Evolutionary conservation across 108 stramenopile species (phyloP).

Genomic region (Cylindrotheca fusiformis): DNA sequence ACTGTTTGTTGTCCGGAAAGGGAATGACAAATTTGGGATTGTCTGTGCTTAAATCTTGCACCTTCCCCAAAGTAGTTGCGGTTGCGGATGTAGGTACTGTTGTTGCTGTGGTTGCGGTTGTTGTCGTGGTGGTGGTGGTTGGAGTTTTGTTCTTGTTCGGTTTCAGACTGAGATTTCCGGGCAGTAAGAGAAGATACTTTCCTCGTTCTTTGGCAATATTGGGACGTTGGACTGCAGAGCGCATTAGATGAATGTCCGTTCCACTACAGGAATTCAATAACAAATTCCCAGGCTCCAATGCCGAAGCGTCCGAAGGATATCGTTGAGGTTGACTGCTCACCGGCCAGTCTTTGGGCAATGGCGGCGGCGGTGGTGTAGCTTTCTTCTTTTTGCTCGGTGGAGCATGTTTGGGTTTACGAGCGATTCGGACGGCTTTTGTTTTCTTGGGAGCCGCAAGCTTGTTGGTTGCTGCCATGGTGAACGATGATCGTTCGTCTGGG

Average conservation of each 20-base stretch:
- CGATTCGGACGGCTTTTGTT: neutral
- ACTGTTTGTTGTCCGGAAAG: constrained; percentile 17
- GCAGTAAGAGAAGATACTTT: constrained; percentile 33
- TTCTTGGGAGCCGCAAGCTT: no score
- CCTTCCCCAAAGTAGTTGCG: constrained; percentile 31
- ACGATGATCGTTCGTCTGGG: no score
- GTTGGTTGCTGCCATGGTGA: no score
- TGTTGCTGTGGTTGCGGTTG: constrained; percentile 26
- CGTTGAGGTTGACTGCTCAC: constrained; percentile 14
- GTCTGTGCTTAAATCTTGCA: constrained; percentile 29
- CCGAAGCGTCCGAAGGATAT: constrained; percentile 15
- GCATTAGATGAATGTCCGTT: constrained; percentile 32
- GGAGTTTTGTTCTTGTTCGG: neutral
- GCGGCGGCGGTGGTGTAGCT: neutral
- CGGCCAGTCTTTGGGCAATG: constrained; percentile 26
- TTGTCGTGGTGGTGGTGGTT: constrained; percentile 1
- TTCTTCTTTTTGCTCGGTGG: constrained; percentile 1
- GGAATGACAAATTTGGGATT: constrained; percentile 31
- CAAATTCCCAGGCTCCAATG: constrained; percentile 32
- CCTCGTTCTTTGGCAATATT: constrained; percentile 37
- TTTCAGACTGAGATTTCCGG: constrained; percentile 33
- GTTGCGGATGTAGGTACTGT: constrained; percentile 4
- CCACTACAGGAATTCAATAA: constrained; percentile 34
- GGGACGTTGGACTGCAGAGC: constrained; percentile 21
- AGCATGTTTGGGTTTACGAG: neutral